phyloP scores from a whole-genome alignment of 2,329 filamentous ascomycete species.

The Dissoconium aciculare region DNA sequence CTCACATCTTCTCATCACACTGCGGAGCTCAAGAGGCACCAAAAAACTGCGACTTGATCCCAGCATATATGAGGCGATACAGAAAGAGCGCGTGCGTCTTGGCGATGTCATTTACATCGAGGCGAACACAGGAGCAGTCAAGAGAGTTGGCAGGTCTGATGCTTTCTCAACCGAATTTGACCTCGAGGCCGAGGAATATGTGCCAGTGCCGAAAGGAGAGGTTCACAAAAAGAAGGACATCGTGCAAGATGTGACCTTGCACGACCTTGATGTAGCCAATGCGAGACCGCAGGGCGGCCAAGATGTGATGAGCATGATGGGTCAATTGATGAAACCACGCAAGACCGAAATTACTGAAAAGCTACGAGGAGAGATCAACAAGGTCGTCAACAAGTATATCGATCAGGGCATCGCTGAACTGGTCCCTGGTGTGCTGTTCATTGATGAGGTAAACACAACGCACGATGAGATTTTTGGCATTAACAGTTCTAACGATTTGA shows the following conservation, averaged over 20 bases:
- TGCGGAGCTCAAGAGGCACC: constrained; percentile 90
- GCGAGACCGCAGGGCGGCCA: constrained; percentile 89
- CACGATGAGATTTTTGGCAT: too few relatives aligned
- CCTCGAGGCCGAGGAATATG: constrained; percentile 95
- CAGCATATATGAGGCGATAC: constrained; percentile 97
- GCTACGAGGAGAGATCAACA: constrained; percentile 89
- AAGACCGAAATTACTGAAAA: constrained; percentile 99
- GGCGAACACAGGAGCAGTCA: constrained; percentile 95
- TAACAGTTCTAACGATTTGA: constrained; percentile 11
- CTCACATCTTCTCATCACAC: constrained; percentile 79
- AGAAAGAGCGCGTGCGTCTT: constrained; percentile 90
- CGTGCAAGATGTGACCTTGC: constrained; percentile 92
- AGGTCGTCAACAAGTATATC: constrained; percentile 97
- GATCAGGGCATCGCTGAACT: constrained; percentile 95
- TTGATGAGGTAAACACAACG: constrained; percentile 62
- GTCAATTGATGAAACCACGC: constrained; percentile 97
- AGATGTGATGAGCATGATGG: constrained; percentile 99
- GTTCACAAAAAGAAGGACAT: constrained; percentile 99
- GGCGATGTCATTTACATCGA: constrained; percentile 99
- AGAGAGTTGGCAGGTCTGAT: constrained; percentile 88
- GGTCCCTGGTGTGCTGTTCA: constrained; percentile 95
- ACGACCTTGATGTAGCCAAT: constrained; percentile 93
- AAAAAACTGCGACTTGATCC: constrained; percentile 96
- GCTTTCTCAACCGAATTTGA: constrained; percentile 98
- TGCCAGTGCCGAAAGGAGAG: constrained; percentile 95